Percentiles rank a stretch among this genome's conserved stretches.
Evolutionary conservation across 2,329 filamentous ascomycete species (phyloP).

Genomic region (Colletotrichum incanum): DNA sequence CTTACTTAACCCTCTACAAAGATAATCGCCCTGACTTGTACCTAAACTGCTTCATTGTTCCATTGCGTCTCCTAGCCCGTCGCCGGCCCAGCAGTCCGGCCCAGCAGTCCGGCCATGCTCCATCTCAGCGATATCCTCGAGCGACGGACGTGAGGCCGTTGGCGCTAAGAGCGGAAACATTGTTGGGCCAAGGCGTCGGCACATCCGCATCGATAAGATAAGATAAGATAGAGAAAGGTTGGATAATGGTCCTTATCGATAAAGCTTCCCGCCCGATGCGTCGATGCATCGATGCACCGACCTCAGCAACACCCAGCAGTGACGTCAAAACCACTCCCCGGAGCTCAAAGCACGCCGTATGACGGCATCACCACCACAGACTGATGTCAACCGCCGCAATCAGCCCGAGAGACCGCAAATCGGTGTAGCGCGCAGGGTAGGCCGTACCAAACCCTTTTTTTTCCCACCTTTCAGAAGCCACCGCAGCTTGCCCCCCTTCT

Average conservation of each 20-base stretch:
- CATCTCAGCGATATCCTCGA: conserved; percentile 7
- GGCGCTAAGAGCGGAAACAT: conserved; percentile 1
- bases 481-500: background rate
- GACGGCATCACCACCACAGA: conserved; percentile 40
- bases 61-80: background rate
- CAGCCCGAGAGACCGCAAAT: conserved; percentile 12
- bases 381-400: conserved; percentile 42
- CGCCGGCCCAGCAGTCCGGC: background rate
- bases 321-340: conserved; percentile 36
- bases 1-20: background rate
- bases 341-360: conserved; percentile 27
- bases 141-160: conserved; percentile 17
- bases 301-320: conserved; percentile 18
- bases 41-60: too few relatives aligned
- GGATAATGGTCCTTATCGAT: conserved; percentile 4
- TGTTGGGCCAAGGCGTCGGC: background rate
- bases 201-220: background rate
- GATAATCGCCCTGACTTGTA: too few relatives aligned
- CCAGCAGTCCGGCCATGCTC: background rate
- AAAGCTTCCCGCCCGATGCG: background rate
- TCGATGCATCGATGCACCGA: background rate
- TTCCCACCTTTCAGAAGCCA: conserved; percentile 17
- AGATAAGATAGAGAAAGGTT: background rate
- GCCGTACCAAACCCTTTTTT: background rate
- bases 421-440: background rate